Evolutionary conservation across 2,329 filamentous ascomycete genomes (phyloP), one percentile per base, ranked within the genome.

Genomic region (Claviceps quebecensis): DNA sequence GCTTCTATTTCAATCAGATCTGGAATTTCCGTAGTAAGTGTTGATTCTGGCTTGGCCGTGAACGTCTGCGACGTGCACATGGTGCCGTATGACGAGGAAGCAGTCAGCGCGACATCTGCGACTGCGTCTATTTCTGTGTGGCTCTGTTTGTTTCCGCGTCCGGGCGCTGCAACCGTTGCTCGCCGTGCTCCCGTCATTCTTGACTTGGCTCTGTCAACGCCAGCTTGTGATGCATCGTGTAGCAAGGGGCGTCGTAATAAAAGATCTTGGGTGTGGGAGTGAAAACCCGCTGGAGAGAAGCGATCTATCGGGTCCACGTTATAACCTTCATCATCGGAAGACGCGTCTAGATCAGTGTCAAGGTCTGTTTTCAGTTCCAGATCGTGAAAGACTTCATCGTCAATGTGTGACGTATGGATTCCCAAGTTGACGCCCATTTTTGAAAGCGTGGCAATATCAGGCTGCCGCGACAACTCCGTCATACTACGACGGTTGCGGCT

Each of bases 331-430:
- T 65, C 63, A 5, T 61, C 59, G 19, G 61, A 59, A 8, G 60
- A 57, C 2, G 55, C 57, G n/a, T 64, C 63, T 13, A 59, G 59
- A n/a, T 69, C 66, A 7, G 59, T 59, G 38, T 65, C 64, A 1
- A 59, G 61, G 11, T 62, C 59, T 5, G 61, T 58, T 11, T 67
- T 65, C 2, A 59, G 61, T 39, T 57, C 58, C 8, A 63, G 58
- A 23, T 69, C 63, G 11, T 72, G 70, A 4, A 86, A 70, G 11
- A 84, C 75, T 23, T 80, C 76, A 52, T 79, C 74, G 8, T 80
- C 75, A 2, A 94, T 68, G 51, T 81, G 80, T 56, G 89, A 84
- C 3, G 86, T 89, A 56, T 83, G 82, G 67, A 91, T 90, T 1
- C 84, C 83, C 55, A 87, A 72, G 56, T 73, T 86, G 22, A 86